Evolutionary conservation across 169 alveolate species (phyloP).

Genomic region (Plasmodium blacklocki): DNA sequence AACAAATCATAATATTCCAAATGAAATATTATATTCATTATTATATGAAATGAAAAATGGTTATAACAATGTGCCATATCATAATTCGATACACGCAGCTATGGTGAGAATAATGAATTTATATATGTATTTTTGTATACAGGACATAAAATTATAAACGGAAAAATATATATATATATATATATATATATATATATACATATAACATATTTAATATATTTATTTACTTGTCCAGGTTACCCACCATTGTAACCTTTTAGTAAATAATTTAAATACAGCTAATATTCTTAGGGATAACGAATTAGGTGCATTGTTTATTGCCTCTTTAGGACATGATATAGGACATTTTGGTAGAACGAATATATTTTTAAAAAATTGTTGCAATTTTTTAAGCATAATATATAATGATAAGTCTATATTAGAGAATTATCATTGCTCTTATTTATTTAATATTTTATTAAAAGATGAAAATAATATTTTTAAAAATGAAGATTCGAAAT

Average conservation of each 20-base stretch:
- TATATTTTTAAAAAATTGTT: conserved; percentile 86
- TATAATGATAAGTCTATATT: conserved; percentile 94
- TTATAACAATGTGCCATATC: conserved; percentile 76
- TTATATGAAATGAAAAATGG: conserved; percentile 69
- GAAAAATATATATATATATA: background rate
- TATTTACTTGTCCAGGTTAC: conserved; percentile 38
- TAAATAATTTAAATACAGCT: conserved; percentile 57
- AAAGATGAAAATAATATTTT: conserved; percentile 81
- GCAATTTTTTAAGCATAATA: conserved; percentile 88
- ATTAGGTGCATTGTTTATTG: conserved; percentile 85
- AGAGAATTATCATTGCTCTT: conserved; percentile 95
- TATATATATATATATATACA: background rate
- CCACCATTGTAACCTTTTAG: conserved; percentile 48
- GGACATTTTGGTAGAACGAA: conserved; percentile 94
- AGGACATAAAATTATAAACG: background rate
- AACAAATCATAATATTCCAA: conserved; percentile 23
- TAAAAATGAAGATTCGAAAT: conserved; percentile 55
- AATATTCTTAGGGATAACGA: conserved; percentile 67
- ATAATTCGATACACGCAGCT: conserved; percentile 74
- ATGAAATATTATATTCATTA: conserved; percentile 42
- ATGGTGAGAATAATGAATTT: conserved; percentile 25
- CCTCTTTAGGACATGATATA: conserved; percentile 93
- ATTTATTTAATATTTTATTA: conserved; percentile 84
- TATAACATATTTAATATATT: background rate
- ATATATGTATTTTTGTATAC: background rate